A percentile compares a stretch with the other conserved stretches of the same genome.
These are phyloP conservation scores for Dendrobium officinale DNA, from an alignment of 106 monocot genomes.

Conservation along the genomic window DNA sequence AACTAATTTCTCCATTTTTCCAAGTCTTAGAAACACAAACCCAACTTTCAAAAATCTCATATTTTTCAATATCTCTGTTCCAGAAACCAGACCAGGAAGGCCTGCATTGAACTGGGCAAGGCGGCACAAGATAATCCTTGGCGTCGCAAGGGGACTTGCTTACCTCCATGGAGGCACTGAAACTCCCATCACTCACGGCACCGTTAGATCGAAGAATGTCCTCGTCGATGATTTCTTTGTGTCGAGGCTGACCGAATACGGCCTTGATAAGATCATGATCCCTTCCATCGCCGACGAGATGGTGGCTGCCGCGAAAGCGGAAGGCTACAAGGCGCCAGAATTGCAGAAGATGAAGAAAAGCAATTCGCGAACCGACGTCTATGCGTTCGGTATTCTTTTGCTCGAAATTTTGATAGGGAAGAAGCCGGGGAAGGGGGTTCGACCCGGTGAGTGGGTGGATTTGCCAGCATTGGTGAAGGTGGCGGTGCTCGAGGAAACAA, in stretches of 20 bases:
- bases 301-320: constrained; percentile 37
- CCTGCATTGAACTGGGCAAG: constrained; percentile 67
- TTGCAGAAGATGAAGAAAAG: constrained; percentile 72
- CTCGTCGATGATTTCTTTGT: constrained; percentile 77
- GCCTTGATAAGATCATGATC: constrained; percentile 61
- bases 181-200: constrained; percentile 54
- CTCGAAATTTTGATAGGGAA: constrained; percentile 76
- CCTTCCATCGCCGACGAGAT: constrained; percentile 78
- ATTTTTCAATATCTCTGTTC: neutral
- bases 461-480: constrained; percentile 75
- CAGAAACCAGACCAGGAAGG: constrained; percentile 46
- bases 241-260: constrained; percentile 60
- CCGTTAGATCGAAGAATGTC: constrained; percentile 65
- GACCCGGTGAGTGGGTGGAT: constrained; percentile 33
- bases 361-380: constrained; percentile 63
- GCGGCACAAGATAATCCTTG: constrained; percentile 82
- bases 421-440: constrained; percentile 45
- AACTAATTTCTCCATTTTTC: neutral
- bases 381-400: constrained; percentile 73
- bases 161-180: constrained; percentile 64
- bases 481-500: constrained; percentile 84
- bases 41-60: neutral
- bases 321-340: constrained; percentile 85
- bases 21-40: neutral
- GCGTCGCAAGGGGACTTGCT: constrained; percentile 62